A percentile compares a stretch with the other conserved stretches of the same genome.
These are phyloP conservation scores for Colletotrichum tabaci DNA, from an alignment of 2,329 filamentous ascomycete species.

Conservation along the genomic window DNA sequence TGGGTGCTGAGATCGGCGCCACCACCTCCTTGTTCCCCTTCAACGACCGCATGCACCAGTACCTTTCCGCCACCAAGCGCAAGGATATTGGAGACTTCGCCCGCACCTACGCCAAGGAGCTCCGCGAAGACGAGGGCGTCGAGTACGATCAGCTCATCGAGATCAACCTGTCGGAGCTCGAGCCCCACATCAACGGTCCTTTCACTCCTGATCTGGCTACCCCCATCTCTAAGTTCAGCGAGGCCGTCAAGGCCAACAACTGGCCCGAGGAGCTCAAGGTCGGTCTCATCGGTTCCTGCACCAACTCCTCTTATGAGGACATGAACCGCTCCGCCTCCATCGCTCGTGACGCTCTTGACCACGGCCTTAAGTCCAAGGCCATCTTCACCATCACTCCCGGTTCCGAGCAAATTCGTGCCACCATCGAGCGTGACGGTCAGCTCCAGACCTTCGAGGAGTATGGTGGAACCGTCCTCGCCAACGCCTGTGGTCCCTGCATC, in stretches of 20 bases:
- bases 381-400: constrained; percentile 96
- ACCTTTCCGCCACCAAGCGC: constrained; percentile 92
- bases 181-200: constrained; percentile 98
- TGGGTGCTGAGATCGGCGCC: constrained; percentile 83
- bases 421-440: constrained; percentile 91
- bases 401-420: constrained; percentile 96
- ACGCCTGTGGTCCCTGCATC: constrained; percentile 94
- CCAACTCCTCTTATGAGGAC: constrained; percentile 88
- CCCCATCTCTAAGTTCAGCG: constrained; percentile 97
- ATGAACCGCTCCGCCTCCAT: constrained; percentile 96
- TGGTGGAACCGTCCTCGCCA: constrained; percentile 93
- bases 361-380: constrained; percentile 94
- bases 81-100: constrained; percentile 92
- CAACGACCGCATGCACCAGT: constrained; percentile 98
- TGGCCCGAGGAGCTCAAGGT: constrained; percentile 99
- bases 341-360: constrained; percentile 89
- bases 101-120: constrained; percentile 85
- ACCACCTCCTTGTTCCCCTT: constrained; percentile 98
- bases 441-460: constrained; percentile 97
- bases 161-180: constrained; percentile 94
- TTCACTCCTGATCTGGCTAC: constrained; percentile 99
- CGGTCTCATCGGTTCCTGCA: constrained; percentile 97
- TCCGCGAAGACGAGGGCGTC: constrained; percentile 88
- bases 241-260: constrained; percentile 92
- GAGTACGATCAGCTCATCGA: constrained; percentile 98